Base-by-base conservation (phyloP, 352 stramenopile genomes). In the Phytophthora pistaciae region DNA sequence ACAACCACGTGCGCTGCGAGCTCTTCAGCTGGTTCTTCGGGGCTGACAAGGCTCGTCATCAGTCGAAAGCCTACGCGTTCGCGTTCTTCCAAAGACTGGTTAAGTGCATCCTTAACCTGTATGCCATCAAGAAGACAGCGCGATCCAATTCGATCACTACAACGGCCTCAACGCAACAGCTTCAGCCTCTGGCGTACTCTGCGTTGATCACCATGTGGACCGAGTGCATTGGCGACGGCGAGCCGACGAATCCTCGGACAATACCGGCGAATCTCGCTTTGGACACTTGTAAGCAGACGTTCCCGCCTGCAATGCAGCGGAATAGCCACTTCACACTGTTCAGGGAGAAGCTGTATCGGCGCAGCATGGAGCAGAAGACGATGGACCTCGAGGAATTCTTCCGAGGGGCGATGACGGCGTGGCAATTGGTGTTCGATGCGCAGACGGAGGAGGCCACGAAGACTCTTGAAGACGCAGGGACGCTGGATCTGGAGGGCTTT, bases 21-120 rank as follows among this genome's bases (percentile, higher is more conserved):
- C 70, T 93, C 21, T 93, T 91, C 60, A 72, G 78, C 23, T 93
- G 85, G 84, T 91, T 93, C 48, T 72, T 91, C 14, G 84, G 85
- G 1, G 80, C 79, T 0, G 80, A 93, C 54, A 88, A 80, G 33
- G 18, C 65, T n/a, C 74, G 80, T 0, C 13, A 59, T 1, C 53
- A 74, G 31, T 91, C 77, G 5, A 87, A 83, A 64, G 81, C 90
- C 54, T 79, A 81, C 58, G 85, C 72, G 8, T 91, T 90, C 56
- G 68, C 72, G 5, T 93, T 93, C 59, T 93, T 85, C 56, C 77
- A 91, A 53, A 72, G 68, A 20, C 52, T 90, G 1, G 55, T 89
- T 16, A 90, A 88, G 70, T 74, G 62, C 11, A 60, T 91, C 2
- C 62, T 87, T 21, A 74, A 63, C 6, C 52, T 85, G 31, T 71